Base-by-base conservation (phyloP, 2,329 filamentous ascomycete genomes). In the Exophiala aquamarina region DNA sequence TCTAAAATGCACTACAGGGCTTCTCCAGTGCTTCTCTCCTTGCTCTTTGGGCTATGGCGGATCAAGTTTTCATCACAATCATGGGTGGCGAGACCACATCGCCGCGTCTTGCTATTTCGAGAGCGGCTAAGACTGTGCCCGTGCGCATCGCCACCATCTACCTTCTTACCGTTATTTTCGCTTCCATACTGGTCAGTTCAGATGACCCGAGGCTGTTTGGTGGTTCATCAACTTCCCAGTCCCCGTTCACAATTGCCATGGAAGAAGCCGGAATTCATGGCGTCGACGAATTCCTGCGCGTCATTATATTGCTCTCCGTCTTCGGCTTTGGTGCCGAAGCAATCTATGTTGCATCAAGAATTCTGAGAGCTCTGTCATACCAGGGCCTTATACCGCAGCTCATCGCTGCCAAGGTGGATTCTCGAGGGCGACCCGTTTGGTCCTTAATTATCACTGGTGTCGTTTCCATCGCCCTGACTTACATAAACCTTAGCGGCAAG, bases 11-110 rank as follows among this genome's bases (percentile, higher is more conserved):
- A 10, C 29, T 19, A 18, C 39, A 64, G 59, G 65, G 64, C 0
- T 66, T 67, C 32, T 54, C 49, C 3, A 64, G 61, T n/a, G 56
- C 56, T 18, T 58, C 59, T 11, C 39, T 65, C 6, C 60, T 67
- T 14, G 63, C 62, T 2, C 50, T 59, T 15, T 62, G 58, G 59
- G 61, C 55, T 36, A 47, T 60, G 46, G 64, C 64, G 18, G 58
- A 65, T 42, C 63, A 67, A 29, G 61, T 62, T 5, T 66, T 66
- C 45, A 62, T 63, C 17, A 63, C 64, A 1, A 60, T 68, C 37
- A 58, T 67, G 41, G 65, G 59, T 9, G 66, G 66, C 10, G 67
- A 69, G 45, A 61, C 65, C 7, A 49, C 63, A 40, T 62, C 50
- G 11, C 66, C 67, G 1, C 61, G 66, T 1, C 64, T 59, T 29